A percentile compares a stretch with the other conserved stretches of the same genome.
Conservation (phyloP, 2,329 filamentous ascomycete species). For the Verticillium zaregamsianum region DNA sequence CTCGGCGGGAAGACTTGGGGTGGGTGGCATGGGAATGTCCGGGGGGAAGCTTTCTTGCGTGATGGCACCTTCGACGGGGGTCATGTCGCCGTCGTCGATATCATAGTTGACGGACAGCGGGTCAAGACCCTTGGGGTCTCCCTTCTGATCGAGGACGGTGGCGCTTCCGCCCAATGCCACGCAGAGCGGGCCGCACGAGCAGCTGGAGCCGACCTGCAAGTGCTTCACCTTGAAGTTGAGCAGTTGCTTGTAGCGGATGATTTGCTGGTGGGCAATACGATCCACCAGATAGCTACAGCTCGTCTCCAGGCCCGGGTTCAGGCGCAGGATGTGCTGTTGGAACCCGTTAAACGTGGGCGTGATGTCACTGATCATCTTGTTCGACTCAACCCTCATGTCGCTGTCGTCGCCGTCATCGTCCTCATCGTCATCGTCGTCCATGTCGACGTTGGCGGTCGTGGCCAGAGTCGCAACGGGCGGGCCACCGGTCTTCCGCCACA, state of each 20-base stretch:
- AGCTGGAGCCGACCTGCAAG: constrained; percentile 55
- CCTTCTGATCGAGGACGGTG: constrained; percentile 55
- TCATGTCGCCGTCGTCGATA: constrained; percentile 56
- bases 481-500: constrained; percentile 50
- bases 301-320: constrained; percentile 67
- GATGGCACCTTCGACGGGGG: constrained; percentile 64
- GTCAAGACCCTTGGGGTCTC: constrained; percentile 45
- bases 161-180: constrained; percentile 63
- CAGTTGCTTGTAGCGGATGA: constrained; percentile 73
- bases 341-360: constrained; percentile 74
- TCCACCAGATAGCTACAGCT: constrained; percentile 64
- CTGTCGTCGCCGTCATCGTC: constrained; percentile 59
- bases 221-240: constrained; percentile 69
- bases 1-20: constrained; percentile 71
- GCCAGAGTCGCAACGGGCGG: constrained; percentile 47
- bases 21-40: constrained; percentile 79
- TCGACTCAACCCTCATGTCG: constrained; percentile 58
- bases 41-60: constrained; percentile 70
- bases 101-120: constrained; percentile 33
- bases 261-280: constrained; percentile 77
- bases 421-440: constrained; percentile 52
- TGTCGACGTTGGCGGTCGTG: constrained; percentile 18
- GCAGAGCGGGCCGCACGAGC: constrained; percentile 60
- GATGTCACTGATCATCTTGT: constrained; percentile 61
- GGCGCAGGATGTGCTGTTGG: constrained; percentile 63